These are phyloP conservation scores for Acanthamoeba sp. DNA, from an alignment of 208 protist genomes.

Conservation along the genomic window DNA sequence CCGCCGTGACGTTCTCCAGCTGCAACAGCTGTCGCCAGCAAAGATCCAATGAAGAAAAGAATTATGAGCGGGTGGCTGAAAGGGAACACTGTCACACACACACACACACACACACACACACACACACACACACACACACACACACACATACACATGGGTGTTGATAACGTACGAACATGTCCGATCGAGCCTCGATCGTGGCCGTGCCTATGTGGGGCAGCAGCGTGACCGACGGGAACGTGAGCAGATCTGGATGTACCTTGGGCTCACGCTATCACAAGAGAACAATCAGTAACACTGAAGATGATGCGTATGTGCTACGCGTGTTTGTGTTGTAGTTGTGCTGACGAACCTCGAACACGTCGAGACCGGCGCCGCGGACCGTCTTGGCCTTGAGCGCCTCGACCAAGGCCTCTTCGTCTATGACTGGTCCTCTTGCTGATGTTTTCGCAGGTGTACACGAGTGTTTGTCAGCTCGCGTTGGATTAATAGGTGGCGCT, in stretches of 20 bases:
- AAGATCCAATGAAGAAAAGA: not conserved
- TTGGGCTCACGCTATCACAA: not conserved
- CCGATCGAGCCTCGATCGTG: not conserved
- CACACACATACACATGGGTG: too few species aligned
- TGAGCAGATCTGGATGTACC: conserved; percentile 17
- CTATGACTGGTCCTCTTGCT: conserved; percentile 16
- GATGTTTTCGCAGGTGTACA: too few species aligned
- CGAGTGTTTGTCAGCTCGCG: too few species aligned
- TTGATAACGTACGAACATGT: conserved; percentile 62
- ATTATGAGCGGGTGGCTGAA: too few species aligned
- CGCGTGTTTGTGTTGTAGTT: not conserved
- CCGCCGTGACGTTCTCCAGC: conserved; percentile 37
- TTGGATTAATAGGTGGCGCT: too few species aligned
- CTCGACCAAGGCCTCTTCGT: conserved; percentile 39
- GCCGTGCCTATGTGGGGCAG: conserved; percentile 50
- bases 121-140: too few species aligned
- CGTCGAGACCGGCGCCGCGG: conserved; percentile 13
- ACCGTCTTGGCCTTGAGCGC: conserved; percentile 11
- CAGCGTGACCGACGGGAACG: conserved; percentile 7
- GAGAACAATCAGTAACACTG: not conserved
- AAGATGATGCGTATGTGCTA: not conserved
- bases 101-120: too few species aligned
- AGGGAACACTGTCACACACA: too few species aligned
- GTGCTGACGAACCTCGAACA: not conserved
- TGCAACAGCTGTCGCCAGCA: not conserved